phyloP scores from a whole-genome alignment of 768 basidiomycete species.

The Naganishia friedmannii region DNA sequence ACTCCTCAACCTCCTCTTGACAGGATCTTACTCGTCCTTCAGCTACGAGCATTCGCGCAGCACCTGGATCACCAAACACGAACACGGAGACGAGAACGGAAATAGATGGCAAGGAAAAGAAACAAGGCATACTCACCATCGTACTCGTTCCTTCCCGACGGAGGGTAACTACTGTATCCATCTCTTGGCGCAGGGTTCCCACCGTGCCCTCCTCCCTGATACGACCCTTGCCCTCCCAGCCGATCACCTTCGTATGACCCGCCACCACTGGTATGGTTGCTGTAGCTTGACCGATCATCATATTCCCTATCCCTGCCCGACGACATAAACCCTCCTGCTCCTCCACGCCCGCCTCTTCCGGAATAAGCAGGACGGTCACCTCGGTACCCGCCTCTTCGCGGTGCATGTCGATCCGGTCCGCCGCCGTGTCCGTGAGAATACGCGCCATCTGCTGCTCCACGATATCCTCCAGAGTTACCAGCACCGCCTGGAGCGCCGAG shows the following conservation, averaged over 20 bases:
- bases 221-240: too few relatives aligned
- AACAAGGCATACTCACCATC: too few relatives aligned
- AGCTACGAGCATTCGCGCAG: too few relatives aligned
- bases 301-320: not conserved
- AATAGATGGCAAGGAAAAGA: too few relatives aligned
- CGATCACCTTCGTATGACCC: not conserved
- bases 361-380: not conserved
- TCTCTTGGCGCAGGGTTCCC: not conserved
- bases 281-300: too few relatives aligned
- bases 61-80: too few relatives aligned
- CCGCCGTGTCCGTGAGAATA: not conserved
- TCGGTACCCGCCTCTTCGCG: conserved; percentile 15
- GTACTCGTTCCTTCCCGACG: too few relatives aligned
- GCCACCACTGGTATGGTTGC: not conserved
- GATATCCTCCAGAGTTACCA: not conserved
- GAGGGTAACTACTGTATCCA: conserved; percentile 1
- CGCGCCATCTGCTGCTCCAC: not conserved
- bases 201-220: not conserved
- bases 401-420: conserved; percentile 9
- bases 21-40: too few relatives aligned
- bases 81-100: too few relatives aligned
- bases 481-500: not conserved
- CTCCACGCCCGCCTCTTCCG: not conserved
- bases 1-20: too few relatives aligned
- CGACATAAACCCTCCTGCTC: not conserved